These are phyloP conservation scores for Epicoccum sorghinum DNA, from an alignment of 2,329 filamentous ascomycete genomes.

Conservation along the genomic window DNA sequence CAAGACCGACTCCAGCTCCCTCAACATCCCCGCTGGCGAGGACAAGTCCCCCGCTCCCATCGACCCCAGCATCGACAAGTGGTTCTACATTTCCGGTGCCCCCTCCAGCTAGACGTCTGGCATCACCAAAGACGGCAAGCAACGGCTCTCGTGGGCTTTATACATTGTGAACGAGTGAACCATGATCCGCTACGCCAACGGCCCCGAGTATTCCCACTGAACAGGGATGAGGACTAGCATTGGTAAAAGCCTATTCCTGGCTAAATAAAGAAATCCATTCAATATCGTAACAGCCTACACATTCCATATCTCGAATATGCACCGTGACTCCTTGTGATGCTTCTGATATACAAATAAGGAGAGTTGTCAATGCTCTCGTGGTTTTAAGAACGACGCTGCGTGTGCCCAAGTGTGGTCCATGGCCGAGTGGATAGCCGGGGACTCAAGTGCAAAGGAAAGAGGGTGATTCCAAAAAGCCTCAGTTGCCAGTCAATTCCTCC, in stretches of 20 bases:
- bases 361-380: constrained; percentile 4
- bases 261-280: constrained; percentile 25
- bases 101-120: constrained; percentile 58
- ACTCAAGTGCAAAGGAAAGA: neutral
- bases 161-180: constrained; percentile 1
- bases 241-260: constrained; percentile 16
- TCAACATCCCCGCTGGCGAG: constrained; percentile 80
- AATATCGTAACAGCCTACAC: constrained; percentile 18
- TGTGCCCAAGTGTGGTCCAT: too few relatives aligned
- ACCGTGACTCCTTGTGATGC: constrained; percentile 38
- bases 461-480: neutral
- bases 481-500: constrained; percentile 70
- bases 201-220: neutral
- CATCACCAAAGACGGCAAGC: neutral
- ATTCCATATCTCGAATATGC: constrained; percentile 11
- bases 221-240: neutral
- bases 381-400: neutral
- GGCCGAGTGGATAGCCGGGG: neutral
- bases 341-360: constrained; percentile 21
- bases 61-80: constrained; percentile 98
- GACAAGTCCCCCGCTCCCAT: constrained; percentile 85
- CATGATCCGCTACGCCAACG: neutral
- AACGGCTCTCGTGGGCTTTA: constrained; percentile 2
- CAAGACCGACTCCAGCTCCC: constrained; percentile 71
- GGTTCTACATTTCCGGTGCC: constrained; percentile 99